Conservation (phyloP, 208 protist genomes). For the Leishmania aethiopica region DNA sequence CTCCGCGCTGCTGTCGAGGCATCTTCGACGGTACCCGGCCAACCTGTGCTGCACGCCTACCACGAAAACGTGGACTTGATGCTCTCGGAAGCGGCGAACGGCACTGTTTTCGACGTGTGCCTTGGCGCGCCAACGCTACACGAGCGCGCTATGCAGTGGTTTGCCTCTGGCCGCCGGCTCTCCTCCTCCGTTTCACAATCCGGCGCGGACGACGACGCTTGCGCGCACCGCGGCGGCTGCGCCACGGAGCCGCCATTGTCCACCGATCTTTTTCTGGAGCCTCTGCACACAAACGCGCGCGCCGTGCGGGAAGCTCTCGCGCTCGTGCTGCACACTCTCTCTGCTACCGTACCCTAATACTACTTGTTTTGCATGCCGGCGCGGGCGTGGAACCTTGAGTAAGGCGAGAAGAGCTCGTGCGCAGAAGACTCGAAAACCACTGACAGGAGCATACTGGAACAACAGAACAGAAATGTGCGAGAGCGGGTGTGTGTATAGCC, state of each 20-base stretch:
- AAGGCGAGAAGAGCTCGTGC: background rate
- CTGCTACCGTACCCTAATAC: conserved; percentile 2
- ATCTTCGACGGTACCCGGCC: background rate
- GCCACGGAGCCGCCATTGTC: background rate
- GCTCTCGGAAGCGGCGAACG: background rate
- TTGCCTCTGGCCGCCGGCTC: background rate
- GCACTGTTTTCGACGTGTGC: background rate
- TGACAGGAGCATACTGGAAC: background rate
- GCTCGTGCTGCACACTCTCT: conserved; percentile 22
- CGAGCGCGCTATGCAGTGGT: conserved; percentile 1
- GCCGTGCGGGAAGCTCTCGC: conserved; percentile 22
- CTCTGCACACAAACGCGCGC: conserved; percentile 22
- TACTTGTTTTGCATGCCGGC: background rate
- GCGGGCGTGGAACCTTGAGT: background rate
- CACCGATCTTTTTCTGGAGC: conserved; percentile 15
- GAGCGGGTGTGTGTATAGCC: background rate
- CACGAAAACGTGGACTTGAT: conserved; percentile 6
- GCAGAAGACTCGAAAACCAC: background rate
- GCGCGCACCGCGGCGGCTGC: background rate
- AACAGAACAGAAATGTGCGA: background rate
- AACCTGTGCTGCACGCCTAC: conserved; percentile 36
- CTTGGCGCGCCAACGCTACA: background rate
- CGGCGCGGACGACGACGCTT: background rate
- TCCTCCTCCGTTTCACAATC: background rate
- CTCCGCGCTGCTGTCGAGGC: conserved; percentile 21